Percentiles rank a stretch among this genome's conserved stretches.
Evolutionary conservation across 306 rosid species (phyloP).

Genomic region (Aeschynomene evenia): DNA sequence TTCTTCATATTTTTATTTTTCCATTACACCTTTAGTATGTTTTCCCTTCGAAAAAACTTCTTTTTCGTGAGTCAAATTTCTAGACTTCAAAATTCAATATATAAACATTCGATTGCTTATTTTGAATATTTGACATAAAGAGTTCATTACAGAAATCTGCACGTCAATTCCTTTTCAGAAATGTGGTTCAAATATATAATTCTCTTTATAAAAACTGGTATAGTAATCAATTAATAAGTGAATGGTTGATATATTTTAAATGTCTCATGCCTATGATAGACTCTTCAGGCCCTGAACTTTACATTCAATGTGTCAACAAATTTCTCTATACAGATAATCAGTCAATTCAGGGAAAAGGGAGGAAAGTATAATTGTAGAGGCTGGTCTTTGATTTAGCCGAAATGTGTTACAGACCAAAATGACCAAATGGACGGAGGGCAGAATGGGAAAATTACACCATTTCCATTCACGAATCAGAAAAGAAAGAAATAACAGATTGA

Average conservation of each 20-base stretch:
- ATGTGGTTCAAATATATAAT: slow-evolving; percentile 9
- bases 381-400: background rate
- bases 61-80: background rate
- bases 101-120: background rate
- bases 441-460: too few relatives aligned
- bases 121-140: background rate
- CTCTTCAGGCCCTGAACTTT: background rate
- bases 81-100: background rate
- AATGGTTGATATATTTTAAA: background rate
- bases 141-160: background rate
- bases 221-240: background rate
- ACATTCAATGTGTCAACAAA: background rate
- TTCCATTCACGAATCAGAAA: too few relatives aligned
- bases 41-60: background rate
- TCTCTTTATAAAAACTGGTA: background rate
- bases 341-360: background rate
- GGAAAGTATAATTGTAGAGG: background rate
- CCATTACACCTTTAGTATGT: background rate
- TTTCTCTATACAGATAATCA: background rate
- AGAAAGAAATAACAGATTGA: too few relatives aligned
- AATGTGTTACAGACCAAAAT: too few relatives aligned
- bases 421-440: too few relatives aligned
- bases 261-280: background rate
- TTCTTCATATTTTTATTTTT: background rate
- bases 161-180: background rate